Evolutionary conservation across 495 filamentous ascomycete species (phyloP).

Genomic region (Neurospora sp.): DNA sequence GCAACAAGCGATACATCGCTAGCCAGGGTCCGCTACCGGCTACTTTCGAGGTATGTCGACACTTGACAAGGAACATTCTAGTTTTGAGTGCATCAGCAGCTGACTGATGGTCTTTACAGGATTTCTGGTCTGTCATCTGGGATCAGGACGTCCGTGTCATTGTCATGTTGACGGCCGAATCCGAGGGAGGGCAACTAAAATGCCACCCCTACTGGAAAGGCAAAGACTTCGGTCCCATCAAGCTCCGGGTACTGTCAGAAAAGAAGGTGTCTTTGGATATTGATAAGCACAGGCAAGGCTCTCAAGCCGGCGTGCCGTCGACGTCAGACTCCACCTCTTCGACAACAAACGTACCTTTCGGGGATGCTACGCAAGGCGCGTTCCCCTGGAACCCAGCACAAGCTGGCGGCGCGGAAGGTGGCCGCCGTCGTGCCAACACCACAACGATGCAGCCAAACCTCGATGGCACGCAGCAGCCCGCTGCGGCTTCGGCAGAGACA

Average conservation of each 20-base stretch:
- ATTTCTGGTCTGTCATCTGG: slow-evolving; percentile 98
- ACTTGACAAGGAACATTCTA: background rate
- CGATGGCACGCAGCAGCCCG: background rate
- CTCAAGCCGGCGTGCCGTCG: slow-evolving; percentile 1
- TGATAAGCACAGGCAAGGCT: slow-evolving; percentile 33
- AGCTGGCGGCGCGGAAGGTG: slow-evolving; percentile 7
- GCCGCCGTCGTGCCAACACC: slow-evolving; percentile 36
- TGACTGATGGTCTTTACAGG: slow-evolving; percentile 48
- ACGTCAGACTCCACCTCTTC: slow-evolving; percentile 12
- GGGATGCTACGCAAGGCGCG: background rate
- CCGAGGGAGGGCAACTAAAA: slow-evolving; percentile 88
- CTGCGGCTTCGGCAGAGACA: slow-evolving; percentile 31
- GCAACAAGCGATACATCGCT: slow-evolving; percentile 87
- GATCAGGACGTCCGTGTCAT: slow-evolving; percentile 90
- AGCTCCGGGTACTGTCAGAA: slow-evolving; percentile 68
- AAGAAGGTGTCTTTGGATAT: slow-evolving; percentile 67
- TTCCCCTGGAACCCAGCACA: background rate
- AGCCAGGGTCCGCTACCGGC: slow-evolving; percentile 88
- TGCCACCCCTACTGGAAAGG: slow-evolving; percentile 87
- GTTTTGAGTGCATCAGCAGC: slow-evolving; percentile 8
- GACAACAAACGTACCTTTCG: background rate
- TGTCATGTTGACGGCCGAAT: slow-evolving; percentile 93
- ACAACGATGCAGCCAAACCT: slow-evolving; percentile 18
- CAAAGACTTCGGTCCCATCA: slow-evolving; percentile 70
- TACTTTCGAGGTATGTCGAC: slow-evolving; percentile 70